These are phyloP conservation scores for Spraguea lophii DNA, from an alignment of 371 early-diverging fungal species.

Conservation along the genomic window DNA sequence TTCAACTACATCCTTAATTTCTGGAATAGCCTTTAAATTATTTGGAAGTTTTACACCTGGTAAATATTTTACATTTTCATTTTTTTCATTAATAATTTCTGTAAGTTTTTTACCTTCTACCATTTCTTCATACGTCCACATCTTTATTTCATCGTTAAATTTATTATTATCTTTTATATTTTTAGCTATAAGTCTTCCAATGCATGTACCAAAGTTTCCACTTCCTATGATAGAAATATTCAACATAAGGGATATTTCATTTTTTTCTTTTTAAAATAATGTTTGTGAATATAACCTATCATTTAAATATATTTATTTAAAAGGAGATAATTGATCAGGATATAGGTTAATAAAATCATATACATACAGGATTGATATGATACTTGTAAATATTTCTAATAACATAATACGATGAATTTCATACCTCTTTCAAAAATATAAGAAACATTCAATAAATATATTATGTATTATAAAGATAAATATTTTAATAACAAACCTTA, in stretches of 20 bases:
- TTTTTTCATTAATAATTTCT: conserved; percentile 72
- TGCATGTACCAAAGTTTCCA: conserved; percentile 58
- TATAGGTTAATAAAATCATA: too few species aligned
- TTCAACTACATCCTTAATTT: conserved; percentile 54
- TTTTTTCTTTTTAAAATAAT: too few species aligned
- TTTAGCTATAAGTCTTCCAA: conserved; percentile 69
- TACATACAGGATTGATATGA: too few species aligned
- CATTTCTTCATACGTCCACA: conserved; percentile 87
- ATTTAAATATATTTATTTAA: too few species aligned
- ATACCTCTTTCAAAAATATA: too few species aligned
- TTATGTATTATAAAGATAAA: too few species aligned
- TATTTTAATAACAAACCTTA: too few species aligned
- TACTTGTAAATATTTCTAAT: too few species aligned
- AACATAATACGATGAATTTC: too few species aligned
- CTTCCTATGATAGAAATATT: conserved; percentile 39
- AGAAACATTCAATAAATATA: too few species aligned
- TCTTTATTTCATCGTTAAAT: conserved; percentile 59
- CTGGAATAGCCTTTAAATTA: conserved; percentile 65
- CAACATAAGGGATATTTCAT: conserved; percentile 5
- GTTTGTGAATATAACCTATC: too few species aligned
- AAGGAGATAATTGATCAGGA: too few species aligned
- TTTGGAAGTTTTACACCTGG: conserved; percentile 63
- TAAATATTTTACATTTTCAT: conserved; percentile 83
- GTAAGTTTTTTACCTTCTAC: conserved; percentile 63
- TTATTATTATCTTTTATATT: conserved; percentile 53